Conservation (phyloP, 148 eudicot species). For the Heliosperma pusillum region DNA sequence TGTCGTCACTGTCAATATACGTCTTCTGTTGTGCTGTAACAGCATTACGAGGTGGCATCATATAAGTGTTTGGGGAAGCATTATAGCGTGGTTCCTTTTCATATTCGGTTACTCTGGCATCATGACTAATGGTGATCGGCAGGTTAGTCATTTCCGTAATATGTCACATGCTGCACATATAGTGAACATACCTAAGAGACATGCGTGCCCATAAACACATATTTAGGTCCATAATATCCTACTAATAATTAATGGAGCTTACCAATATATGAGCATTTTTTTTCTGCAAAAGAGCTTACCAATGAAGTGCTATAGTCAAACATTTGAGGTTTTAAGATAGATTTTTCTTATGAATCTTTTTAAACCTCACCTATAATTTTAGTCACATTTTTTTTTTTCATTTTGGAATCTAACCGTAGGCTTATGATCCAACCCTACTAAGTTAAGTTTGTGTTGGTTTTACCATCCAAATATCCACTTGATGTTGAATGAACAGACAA, state of each 20-base stretch:
- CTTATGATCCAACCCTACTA: neutral
- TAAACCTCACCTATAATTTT: neutral
- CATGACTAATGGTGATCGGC: slow-evolving; percentile 40
- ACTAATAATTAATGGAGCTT: neutral
- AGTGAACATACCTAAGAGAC: neutral
- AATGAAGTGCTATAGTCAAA: neutral
- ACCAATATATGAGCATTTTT: too few relatives aligned
- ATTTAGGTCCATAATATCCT: neutral
- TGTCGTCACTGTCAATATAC: slow-evolving; percentile 81
- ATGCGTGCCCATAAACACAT: neutral
- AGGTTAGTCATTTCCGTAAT: slow-evolving; percentile 33
- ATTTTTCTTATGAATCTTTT: neutral
- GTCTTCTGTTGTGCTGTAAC: slow-evolving; percentile 89
- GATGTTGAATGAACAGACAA: neutral
- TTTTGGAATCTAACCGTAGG: neutral
- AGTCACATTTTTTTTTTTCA: neutral
- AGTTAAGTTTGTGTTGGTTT: neutral
- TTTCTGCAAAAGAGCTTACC: neutral
- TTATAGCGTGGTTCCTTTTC: slow-evolving; percentile 73
- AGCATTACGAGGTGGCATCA: slow-evolving; percentile 91
- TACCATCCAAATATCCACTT: neutral
- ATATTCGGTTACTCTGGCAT: slow-evolving; percentile 69
- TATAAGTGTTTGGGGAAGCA: slow-evolving; percentile 87
- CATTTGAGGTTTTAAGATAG: neutral
- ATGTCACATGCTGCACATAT: neutral